phyloP scores from a whole-genome alignment of 1,139 yeast genomes.

The Pichia sp. region DNA sequence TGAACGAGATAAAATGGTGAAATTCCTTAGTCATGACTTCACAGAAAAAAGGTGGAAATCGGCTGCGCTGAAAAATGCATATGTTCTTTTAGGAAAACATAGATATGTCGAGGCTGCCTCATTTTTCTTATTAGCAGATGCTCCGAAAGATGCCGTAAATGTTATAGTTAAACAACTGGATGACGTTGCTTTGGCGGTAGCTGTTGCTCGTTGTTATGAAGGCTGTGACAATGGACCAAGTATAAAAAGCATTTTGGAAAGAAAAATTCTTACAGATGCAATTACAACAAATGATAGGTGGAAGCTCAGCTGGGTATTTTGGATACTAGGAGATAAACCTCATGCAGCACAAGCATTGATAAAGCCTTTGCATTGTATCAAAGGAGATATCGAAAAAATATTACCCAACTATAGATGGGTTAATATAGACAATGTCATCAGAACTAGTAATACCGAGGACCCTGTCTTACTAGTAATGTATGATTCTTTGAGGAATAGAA shows the following conservation, averaged over 20 bases:
- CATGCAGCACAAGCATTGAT: constrained; percentile 63
- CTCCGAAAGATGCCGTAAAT: constrained; percentile 70
- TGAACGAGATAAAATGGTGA: constrained; percentile 78
- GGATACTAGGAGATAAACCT: constrained; percentile 55
- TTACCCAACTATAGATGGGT: constrained; percentile 30
- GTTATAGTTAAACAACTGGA: constrained; percentile 63
- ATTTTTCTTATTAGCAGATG: constrained; percentile 78
- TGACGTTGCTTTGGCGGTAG: constrained; percentile 71
- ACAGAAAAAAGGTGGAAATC: constrained; percentile 69
- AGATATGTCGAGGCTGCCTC: constrained; percentile 84
- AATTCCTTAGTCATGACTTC: constrained; percentile 74
- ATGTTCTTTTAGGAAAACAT: constrained; percentile 83
- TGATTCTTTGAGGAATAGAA: constrained; percentile 51
- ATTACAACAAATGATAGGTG: constrained; percentile 68
- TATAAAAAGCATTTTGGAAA: constrained; percentile 46
- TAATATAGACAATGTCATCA: constrained; percentile 38
- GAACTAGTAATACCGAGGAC: constrained; percentile 47
- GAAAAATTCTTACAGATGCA: constrained; percentile 55
- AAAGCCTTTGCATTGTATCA: constrained; percentile 47
- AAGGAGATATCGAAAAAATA: constrained; percentile 30
- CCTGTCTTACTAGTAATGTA: constrained; percentile 74
- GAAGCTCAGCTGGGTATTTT: constrained; percentile 77
- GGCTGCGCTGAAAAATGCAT: constrained; percentile 91
- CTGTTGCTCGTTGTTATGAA: constrained; percentile 72
- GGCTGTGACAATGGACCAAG: constrained; percentile 49